Conservation (phyloP, 2,329 filamentous ascomycete genomes). For the Chaetomium olivaceum region DNA sequence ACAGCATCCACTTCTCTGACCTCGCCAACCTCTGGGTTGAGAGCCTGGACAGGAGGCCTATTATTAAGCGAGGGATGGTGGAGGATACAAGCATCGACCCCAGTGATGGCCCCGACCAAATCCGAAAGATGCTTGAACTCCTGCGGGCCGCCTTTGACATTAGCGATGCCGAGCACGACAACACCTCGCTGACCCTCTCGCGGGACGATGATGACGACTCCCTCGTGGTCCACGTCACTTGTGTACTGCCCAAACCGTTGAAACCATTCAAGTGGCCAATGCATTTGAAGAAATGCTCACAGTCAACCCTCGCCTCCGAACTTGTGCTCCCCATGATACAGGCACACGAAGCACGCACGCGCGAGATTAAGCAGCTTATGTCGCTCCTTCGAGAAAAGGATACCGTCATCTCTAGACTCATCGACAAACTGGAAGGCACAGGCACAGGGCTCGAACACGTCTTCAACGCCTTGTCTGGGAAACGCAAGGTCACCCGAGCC, state of each 20-base stretch:
- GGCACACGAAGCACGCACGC: slow-evolving; percentile 44
- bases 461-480: slow-evolving; percentile 53
- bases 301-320: slow-evolving; percentile 47
- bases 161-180: slow-evolving; percentile 46
- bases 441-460: slow-evolving; percentile 55
- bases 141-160: slow-evolving; percentile 55
- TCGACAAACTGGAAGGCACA: slow-evolving; percentile 56
- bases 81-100: slow-evolving; percentile 73
- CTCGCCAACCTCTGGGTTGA: slow-evolving; percentile 74
- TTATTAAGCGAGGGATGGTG: slow-evolving; percentile 62
- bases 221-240: slow-evolving; percentile 57
- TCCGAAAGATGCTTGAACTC: slow-evolving; percentile 65
- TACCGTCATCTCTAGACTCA: slow-evolving; percentile 49
- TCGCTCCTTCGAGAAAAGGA: slow-evolving; percentile 53
- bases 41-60: slow-evolving; percentile 58
- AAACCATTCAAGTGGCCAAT: slow-evolving; percentile 66
- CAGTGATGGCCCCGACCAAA: slow-evolving; percentile 66
- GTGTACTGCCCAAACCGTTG: slow-evolving; percentile 63
- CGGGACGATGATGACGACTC: slow-evolving; percentile 42
- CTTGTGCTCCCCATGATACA: slow-evolving; percentile 56
- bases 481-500: slow-evolving; percentile 48
- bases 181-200: slow-evolving; percentile 48
- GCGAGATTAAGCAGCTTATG: slow-evolving; percentile 48
- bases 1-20: slow-evolving; percentile 69
- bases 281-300: slow-evolving; percentile 50